Conservation (phyloP, 345 rosid genomes). For the Cardiospermum halicacabum region DNA sequence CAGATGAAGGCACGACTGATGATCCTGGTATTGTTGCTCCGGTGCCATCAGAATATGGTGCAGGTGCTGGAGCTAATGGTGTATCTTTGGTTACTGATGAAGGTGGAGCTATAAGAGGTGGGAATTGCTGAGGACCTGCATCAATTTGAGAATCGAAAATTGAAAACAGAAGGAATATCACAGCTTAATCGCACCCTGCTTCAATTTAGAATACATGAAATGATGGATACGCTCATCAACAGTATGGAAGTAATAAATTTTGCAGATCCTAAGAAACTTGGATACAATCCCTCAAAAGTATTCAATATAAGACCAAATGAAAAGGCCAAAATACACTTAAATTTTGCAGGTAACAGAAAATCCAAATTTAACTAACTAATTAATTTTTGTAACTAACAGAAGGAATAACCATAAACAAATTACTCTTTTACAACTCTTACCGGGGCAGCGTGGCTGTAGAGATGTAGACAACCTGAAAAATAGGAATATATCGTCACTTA, state of each 20-base stretch:
- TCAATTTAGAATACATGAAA: too few species aligned
- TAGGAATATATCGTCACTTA: conserved; percentile 5
- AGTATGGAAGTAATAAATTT: too few species aligned
- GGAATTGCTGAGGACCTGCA: conserved; percentile 73
- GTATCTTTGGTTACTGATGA: conserved; percentile 48
- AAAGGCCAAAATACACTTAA: too few species aligned
- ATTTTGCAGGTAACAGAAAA: not conserved
- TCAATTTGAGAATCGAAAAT: conserved; percentile 19
- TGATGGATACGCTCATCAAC: too few species aligned
- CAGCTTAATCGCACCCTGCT: too few species aligned
- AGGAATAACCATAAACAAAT: too few species aligned
- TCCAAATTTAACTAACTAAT: not conserved
- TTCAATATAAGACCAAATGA: too few species aligned
- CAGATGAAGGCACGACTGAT: conserved; percentile 45
- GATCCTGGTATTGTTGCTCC: conserved; percentile 42
- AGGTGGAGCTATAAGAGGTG: conserved; percentile 77
- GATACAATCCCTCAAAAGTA: not conserved
- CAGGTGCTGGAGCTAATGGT: conserved; percentile 57
- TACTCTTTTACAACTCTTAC: too few species aligned
- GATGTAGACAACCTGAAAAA: conserved; percentile 65
- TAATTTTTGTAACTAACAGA: not conserved
- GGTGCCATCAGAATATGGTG: conserved; percentile 40
- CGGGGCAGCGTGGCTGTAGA: conserved; percentile 91
- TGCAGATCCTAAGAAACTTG: too few species aligned
- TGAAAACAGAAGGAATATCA: not conserved